Base-by-base conservation (phyloP, 768 basidiomycete genomes). In the Amanita subjunquillea region DNA sequence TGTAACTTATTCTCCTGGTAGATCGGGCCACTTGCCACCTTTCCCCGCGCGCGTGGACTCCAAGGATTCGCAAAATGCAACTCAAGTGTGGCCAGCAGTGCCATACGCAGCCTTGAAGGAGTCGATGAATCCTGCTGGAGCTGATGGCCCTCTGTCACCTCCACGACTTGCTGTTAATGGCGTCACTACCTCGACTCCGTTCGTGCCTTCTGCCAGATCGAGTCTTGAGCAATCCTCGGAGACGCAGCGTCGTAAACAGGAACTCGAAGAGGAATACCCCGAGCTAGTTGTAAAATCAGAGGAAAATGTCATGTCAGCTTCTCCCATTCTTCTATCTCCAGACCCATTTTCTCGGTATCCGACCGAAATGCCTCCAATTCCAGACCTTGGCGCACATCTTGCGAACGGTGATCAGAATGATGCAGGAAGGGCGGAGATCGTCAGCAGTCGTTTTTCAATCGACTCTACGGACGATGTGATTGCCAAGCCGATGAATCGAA, bases 301-400 rank as follows among this genome's bases (percentile, higher is more conserved):
- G 62, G 49, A 58, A 55, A 50, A 62, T 52, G 36, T 54, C 9
- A 20, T 59, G 29, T 55, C 68, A 7, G 72, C 72, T 39, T 81
- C 82, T 1, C 83, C 85, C n/a, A 85, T 90, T 51, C 89, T 89
- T 37, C 70, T 89, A n/a, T 86, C 87, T 8, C 85, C 88, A 6
- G 88, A 91, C 67, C 88, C 88, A 25, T 90, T 91, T 60, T 82
- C 83, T 9, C 76, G 87, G 25, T 83, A 77, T 59, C 73, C 87
- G 30, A 58, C 70, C 15, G 76, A 78, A 17, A 58, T 63, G 25
- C 60, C 62, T 27, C 61, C 63, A 12, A 47, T 63, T 20, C 38
- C 5, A n/a, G 32, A 17, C 12, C 36, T 13, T 34, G 10, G 44
- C 47, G 6, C 20, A 48, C 8, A 29, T 57, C 12, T 37, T 23